Evolutionary conservation across 78 protist species (phyloP).

Genomic region (slime mould (Dictyostelium discoideum)): dicty_2.7 NC_007091.3:1693501-1694000

Average conservation of each 20-base stretch:
- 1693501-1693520: background rate
- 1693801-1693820: conserved; percentile 59
- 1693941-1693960: conserved; percentile 36
- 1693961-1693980: conserved; percentile 46
- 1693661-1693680: no score
- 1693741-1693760: no score
- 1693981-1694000: conserved; percentile 91
- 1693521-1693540: background rate
- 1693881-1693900: conserved; percentile 87
- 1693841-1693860: conserved; percentile 74
- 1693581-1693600: background rate
- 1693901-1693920: conserved; percentile 83
- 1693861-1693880: conserved; percentile 62
- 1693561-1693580: background rate
- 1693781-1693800: background rate
- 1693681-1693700: no score
- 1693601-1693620: background rate
- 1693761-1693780: no score
- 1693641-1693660: no score
- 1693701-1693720: no score
- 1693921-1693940: conserved; percentile 67
- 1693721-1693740: no score
- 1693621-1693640: background rate
- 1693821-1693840: conserved; percentile 83
- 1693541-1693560: background rate